These are phyloP conservation scores for Przewalskia tangutica DNA, from an alignment of 257 asterid genomes.

Conservation along the genomic window DNA sequence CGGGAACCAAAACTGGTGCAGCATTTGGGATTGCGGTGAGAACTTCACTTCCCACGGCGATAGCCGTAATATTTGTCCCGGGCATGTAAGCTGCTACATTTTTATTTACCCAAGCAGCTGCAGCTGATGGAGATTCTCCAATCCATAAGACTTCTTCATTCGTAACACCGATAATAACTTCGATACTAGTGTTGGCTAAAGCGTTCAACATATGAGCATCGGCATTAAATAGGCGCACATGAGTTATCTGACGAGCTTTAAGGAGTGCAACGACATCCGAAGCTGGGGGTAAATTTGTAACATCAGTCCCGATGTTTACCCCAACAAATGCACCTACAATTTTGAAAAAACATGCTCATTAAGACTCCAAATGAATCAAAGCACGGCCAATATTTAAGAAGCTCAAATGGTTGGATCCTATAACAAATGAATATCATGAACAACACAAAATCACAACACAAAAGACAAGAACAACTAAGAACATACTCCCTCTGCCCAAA, in stretches of 20 bases:
- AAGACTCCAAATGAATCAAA: neutral
- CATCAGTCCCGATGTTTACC: slow-evolving; percentile 61
- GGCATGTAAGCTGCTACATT: slow-evolving; percentile 60
- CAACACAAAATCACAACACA: neutral
- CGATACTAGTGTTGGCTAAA: slow-evolving; percentile 65
- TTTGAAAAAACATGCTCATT: neutral
- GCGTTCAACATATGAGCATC: slow-evolving; percentile 68
- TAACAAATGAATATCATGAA: neutral
- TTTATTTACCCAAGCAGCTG: slow-evolving; percentile 71
- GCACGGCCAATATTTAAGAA: neutral
- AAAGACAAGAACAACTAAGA: neutral
- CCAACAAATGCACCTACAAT: slow-evolving; percentile 73
- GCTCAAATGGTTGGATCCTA: neutral
- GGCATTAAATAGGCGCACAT: slow-evolving; percentile 67
- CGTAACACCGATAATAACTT: slow-evolving; percentile 75
- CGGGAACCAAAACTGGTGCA: slow-evolving; percentile 52
- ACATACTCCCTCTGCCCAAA: neutral
- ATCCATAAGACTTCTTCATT: slow-evolving; percentile 61
- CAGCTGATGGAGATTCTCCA: slow-evolving; percentile 62
- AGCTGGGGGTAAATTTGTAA: slow-evolving; percentile 58
- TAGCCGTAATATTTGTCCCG: slow-evolving; percentile 63
- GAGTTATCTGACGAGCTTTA: slow-evolving; percentile 54
- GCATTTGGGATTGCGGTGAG: slow-evolving; percentile 66
- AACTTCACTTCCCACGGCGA: slow-evolving; percentile 80
- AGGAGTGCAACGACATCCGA: slow-evolving; percentile 56